Conservation (phyloP, 768 basidiomycete species). For the Lentinus tigrinus region DNA sequence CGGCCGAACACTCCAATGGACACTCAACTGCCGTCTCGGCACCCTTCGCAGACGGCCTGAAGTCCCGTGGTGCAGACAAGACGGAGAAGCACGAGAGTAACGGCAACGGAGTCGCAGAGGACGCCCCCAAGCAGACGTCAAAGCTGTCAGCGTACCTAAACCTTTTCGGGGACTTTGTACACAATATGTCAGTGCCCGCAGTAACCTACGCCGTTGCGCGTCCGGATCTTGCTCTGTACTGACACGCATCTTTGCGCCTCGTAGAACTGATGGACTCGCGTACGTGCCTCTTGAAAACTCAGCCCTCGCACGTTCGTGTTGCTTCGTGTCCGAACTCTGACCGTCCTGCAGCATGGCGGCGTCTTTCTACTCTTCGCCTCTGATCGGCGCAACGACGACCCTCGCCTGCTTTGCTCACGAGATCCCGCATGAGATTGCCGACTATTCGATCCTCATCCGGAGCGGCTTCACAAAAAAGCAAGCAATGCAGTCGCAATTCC, state of each 20-base stretch:
- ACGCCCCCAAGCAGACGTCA: slow-evolving; percentile 51
- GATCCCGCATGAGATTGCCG: slow-evolving; percentile 96
- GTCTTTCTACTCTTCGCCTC: slow-evolving; percentile 94
- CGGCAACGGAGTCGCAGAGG: slow-evolving; percentile 23
- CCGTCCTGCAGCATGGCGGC: slow-evolving; percentile 72
- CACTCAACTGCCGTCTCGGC: slow-evolving; percentile 49
- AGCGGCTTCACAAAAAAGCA: slow-evolving; percentile 89
- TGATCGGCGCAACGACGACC: slow-evolving; percentile 93
- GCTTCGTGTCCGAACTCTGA: background rate
- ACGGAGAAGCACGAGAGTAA: slow-evolving; percentile 25
- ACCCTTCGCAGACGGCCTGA: slow-evolving; percentile 46
- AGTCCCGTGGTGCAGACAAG: slow-evolving; percentile 39
- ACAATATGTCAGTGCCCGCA: slow-evolving; percentile 71
- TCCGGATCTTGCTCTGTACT: slow-evolving; percentile 4
- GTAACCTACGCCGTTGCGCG: background rate
- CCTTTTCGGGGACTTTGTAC: slow-evolving; percentile 90
- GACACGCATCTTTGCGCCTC: background rate
- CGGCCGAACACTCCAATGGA: slow-evolving; percentile 34
- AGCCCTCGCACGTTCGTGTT: slow-evolving; percentile 14
- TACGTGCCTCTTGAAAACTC: slow-evolving; percentile 39
- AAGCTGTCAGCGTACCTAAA: slow-evolving; percentile 91
- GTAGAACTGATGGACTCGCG: slow-evolving; percentile 90
- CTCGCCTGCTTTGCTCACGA: slow-evolving; percentile 94
- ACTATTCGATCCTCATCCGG: slow-evolving; percentile 89
- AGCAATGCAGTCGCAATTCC: slow-evolving; percentile 91